Conservation (phyloP, 441 rosid genomes). For the Mallotus japonicus region DNA sequence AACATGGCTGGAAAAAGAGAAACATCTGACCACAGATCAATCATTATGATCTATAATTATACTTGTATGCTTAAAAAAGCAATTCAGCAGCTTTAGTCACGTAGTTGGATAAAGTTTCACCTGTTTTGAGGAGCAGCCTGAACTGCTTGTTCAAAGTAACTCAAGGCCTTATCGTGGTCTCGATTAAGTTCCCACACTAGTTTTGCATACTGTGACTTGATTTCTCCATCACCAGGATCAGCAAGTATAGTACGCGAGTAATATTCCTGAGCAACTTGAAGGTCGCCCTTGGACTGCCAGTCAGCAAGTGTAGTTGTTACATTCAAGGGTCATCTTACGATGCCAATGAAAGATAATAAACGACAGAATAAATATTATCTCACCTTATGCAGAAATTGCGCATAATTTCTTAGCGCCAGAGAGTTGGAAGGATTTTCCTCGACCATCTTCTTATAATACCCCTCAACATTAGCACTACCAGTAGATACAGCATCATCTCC, state of each 20-base stretch:
- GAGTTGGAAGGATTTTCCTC: slow-evolving; percentile 42
- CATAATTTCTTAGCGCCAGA: slow-evolving; percentile 46
- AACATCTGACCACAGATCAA: not conserved
- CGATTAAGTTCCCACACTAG: slow-evolving; percentile 55
- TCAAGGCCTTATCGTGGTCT: slow-evolving; percentile 55
- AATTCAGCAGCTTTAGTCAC: not conserved
- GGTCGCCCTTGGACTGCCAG: slow-evolving; percentile 39
- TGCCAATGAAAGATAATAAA: no score
- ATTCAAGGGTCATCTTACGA: not conserved
- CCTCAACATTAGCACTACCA: slow-evolving; percentile 27
- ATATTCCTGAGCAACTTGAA: slow-evolving; percentile 38
- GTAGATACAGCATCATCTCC: slow-evolving; percentile 7
- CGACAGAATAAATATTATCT: not conserved
- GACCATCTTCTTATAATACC: slow-evolving; percentile 40
- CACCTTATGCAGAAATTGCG: slow-evolving; percentile 50
- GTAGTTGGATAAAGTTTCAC: slow-evolving; percentile 28
- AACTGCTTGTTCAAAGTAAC: slow-evolving; percentile 56
- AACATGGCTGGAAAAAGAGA: slow-evolving; percentile 45
- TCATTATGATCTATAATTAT: not conserved
- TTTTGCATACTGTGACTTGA: slow-evolving; percentile 52
- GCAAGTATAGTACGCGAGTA: slow-evolving; percentile 41
- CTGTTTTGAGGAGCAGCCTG: slow-evolving; percentile 58
- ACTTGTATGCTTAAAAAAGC: not conserved
- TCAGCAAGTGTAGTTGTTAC: not conserved
- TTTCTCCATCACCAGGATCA: slow-evolving; percentile 58